Evolutionary conservation across 2,329 filamentous ascomycete species (phyloP).

Genomic region (Colletotrichum noveboracense): DNA sequence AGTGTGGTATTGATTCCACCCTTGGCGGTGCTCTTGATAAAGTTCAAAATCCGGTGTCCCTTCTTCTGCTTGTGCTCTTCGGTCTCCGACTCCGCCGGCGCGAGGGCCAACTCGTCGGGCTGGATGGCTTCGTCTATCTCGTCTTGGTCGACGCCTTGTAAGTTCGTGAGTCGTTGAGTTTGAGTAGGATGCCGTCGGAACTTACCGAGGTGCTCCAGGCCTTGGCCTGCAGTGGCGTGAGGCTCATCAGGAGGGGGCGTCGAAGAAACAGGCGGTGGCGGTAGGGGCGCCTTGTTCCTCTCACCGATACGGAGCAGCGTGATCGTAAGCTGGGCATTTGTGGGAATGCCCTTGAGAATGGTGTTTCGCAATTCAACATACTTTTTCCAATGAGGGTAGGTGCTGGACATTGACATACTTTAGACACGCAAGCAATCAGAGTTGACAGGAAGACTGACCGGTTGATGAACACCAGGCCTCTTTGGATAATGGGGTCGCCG

Average conservation of each 20-base stretch:
- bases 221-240: constrained; percentile 49
- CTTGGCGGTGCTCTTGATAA: constrained; percentile 74
- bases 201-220: constrained; percentile 39
- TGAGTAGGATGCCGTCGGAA: not conserved
- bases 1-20: constrained; percentile 76
- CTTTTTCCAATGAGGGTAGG: constrained; percentile 75
- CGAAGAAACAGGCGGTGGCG: constrained; percentile 53
- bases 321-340: constrained; percentile 82
- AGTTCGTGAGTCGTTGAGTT: constrained; percentile 24
- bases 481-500: constrained; percentile 74
- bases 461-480: constrained; percentile 64
- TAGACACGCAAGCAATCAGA: constrained; percentile 22
- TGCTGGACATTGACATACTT: constrained; percentile 32
- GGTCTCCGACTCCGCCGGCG: constrained; percentile 53
- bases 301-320: constrained; percentile 84
- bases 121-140: constrained; percentile 70
- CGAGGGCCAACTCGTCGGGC: constrained; percentile 42
- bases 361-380: constrained; percentile 77
- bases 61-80: constrained; percentile 47
- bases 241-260: constrained; percentile 41
- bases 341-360: constrained; percentile 81
- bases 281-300: constrained; percentile 78
- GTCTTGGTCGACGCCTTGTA: constrained; percentile 57
- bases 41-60: constrained; percentile 57
- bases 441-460: constrained; percentile 35